A percentile compares a stretch with the other conserved stretches of the same genome.
Evolutionary conservation across 352 stramenopile genomes (phyloP).

Genomic region (Phytopythium ostracodes): DNA sequence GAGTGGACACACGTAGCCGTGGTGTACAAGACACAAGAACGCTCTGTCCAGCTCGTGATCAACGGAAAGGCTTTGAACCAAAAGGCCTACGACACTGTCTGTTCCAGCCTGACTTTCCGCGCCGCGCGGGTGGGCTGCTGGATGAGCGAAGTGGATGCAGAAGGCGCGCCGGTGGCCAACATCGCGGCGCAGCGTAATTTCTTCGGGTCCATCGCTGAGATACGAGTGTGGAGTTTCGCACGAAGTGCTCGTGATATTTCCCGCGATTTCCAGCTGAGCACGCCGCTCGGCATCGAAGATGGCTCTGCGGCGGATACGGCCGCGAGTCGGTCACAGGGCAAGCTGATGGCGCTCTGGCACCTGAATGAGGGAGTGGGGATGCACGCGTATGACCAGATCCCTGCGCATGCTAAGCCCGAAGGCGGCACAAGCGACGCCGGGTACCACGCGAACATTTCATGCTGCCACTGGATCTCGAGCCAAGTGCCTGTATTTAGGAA

Average conservation of each 20-base stretch:
- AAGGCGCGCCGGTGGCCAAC: conserved; percentile 26
- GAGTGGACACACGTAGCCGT: conserved; percentile 71
- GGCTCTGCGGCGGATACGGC: not conserved
- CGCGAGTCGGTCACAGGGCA: not conserved
- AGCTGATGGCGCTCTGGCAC: conserved; percentile 63
- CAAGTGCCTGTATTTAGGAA: conserved; percentile 59
- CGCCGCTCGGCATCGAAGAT: conserved; percentile 33
- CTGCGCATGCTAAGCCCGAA: conserved; percentile 1
- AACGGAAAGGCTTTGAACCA: conserved; percentile 42
- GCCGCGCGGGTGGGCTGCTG: conserved; percentile 65
- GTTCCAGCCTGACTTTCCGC: conserved; percentile 43
- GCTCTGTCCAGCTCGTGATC: conserved; percentile 37
- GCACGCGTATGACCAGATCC: conserved; percentile 42
- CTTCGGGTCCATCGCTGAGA: conserved; percentile 68
- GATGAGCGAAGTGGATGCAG: conserved; percentile 45
- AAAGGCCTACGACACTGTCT: conserved; percentile 39
- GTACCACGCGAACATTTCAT: conserved; percentile 42
- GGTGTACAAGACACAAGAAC: conserved; percentile 31
- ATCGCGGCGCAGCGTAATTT: conserved; percentile 50
- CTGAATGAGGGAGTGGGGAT: conserved; percentile 73
- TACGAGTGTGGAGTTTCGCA: conserved; percentile 63
- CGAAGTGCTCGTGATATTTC: conserved; percentile 39
- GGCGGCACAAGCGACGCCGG: conserved; percentile 17
- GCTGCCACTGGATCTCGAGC: conserved; percentile 62
- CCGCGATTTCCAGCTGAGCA: conserved; percentile 58